These are phyloP conservation scores for Schoenoplectus tabernaemontani DNA, from an alignment of 202 grass and related monocot genomes.

Conservation along the genomic window DNA sequence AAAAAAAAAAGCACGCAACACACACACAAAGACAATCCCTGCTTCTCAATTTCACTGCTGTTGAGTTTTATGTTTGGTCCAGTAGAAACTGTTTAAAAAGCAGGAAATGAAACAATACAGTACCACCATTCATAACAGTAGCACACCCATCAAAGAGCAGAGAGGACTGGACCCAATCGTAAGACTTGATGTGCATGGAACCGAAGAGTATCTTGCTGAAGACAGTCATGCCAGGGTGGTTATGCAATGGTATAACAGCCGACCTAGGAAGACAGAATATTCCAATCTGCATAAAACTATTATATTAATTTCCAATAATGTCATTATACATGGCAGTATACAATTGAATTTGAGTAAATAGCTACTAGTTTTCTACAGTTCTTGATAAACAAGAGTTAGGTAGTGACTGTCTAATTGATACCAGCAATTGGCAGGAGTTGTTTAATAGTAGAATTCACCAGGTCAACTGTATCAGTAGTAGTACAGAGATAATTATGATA, in stretches of 20 bases:
- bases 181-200: slow-evolving; percentile 84
- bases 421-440: neutral
- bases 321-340: neutral
- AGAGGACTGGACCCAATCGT: slow-evolving; percentile 47
- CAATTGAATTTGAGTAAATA: neutral
- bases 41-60: no score
- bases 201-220: slow-evolving; percentile 92
- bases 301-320: neutral
- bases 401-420: neutral
- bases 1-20: no score
- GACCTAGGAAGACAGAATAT: slow-evolving; percentile 78
- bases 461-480: neutral
- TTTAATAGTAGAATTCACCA: neutral
- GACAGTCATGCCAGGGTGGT: slow-evolving; percentile 94
- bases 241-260: slow-evolving; percentile 77
- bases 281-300: slow-evolving; percentile 54
- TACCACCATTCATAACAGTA: neutral
- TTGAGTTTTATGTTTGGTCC: no score
- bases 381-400: neutral
- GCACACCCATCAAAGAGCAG: neutral
- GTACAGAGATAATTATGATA: neutral
- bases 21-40: no score
- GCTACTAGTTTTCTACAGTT: neutral
- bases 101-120: neutral
- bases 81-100: neutral